Percentiles rank a stretch among this genome's conserved stretches.
Conservation (phyloP, 2,329 filamentous ascomycete genomes). For the Aspergillus amoenus region DNA sequence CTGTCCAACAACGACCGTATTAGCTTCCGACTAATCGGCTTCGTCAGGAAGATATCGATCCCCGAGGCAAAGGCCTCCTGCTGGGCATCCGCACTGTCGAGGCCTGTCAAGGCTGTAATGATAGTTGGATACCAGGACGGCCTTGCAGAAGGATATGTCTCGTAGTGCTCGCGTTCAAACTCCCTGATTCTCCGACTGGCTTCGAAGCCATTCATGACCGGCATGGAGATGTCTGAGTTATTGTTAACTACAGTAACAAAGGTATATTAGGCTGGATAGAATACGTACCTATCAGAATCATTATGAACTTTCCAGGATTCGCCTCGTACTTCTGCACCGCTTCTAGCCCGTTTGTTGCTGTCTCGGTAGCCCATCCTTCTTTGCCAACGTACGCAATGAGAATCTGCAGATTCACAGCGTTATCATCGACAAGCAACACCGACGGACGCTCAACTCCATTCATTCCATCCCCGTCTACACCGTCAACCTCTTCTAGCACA, state of each 20-base stretch:
- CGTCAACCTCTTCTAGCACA: too few relatives aligned
- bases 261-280: too few relatives aligned
- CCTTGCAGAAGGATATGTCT: neutral
- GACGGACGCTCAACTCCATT: too few relatives aligned
- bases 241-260: too few relatives aligned
- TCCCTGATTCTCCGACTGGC: constrained; percentile 28
- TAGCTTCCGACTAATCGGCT: constrained; percentile 14
- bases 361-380: neutral
- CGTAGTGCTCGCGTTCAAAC: constrained; percentile 18
- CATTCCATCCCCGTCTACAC: too few relatives aligned
- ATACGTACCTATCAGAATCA: too few relatives aligned
- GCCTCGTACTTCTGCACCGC: constrained; percentile 20
- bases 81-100: constrained; percentile 27
- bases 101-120: constrained; percentile 25
- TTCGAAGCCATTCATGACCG: constrained; percentile 33
- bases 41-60: constrained; percentile 30
- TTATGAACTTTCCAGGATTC: neutral
- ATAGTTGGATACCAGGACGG: constrained; percentile 11
- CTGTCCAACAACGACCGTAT: too few relatives aligned
- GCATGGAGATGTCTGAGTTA: constrained; percentile 33
- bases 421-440: neutral
- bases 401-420: neutral
- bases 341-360: neutral
- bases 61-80: constrained; percentile 26
- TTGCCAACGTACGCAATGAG: neutral